Percentiles rank a stretch among this genome's conserved stretches.
phyloP scores from a whole-genome alignment of 164 flowering plant genomes.

The Vitis rupestris region DNA sequence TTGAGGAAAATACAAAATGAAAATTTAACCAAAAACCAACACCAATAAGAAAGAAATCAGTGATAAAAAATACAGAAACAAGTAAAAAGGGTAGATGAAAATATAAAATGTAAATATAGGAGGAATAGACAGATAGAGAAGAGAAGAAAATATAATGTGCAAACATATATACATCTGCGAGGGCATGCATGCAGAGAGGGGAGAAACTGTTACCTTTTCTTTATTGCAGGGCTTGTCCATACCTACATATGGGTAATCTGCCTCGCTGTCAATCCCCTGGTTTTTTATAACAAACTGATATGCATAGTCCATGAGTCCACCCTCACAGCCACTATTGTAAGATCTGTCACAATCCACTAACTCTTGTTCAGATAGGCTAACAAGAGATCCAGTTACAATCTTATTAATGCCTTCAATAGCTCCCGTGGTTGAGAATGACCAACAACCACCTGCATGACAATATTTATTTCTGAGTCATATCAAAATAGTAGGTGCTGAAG shows the following conservation, averaged over 20 bases:
- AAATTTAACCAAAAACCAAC: background rate
- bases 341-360: conserved; percentile 77
- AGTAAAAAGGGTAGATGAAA: background rate
- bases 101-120: background rate
- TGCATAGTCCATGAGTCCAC: conserved; percentile 99
- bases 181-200: background rate
- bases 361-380: conserved; percentile 95
- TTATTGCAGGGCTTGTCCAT: conserved; percentile 52
- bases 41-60: background rate
- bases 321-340: conserved; percentile 76
- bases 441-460: conserved; percentile 77
- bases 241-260: conserved; percentile 80
- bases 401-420: conserved; percentile 91
- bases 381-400: conserved; percentile 80
- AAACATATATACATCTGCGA: no score
- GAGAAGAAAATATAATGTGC: no score
- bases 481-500: background rate
- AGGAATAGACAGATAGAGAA: no score
- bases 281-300: conserved; percentile 69
- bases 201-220: conserved; percentile 44
- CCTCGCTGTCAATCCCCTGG: conserved; percentile 86
- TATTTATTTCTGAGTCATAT: background rate
- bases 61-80: background rate
- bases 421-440: conserved; percentile 97
- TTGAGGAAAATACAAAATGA: background rate